phyloP scores from a whole-genome alignment of 306 rosid species.

The Prunus padus region DNA sequence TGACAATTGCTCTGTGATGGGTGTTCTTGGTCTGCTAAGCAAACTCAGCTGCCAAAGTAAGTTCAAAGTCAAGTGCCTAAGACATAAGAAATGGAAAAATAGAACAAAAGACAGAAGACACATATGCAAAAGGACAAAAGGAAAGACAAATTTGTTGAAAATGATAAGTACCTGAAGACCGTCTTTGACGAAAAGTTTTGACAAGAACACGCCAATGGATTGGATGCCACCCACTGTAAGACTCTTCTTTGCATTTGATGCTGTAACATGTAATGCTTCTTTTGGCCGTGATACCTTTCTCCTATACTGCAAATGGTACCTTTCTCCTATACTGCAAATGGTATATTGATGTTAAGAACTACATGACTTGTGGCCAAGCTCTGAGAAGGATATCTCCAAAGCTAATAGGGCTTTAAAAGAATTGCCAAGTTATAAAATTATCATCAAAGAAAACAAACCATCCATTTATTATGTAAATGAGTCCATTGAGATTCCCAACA shows the following conservation, averaged over 20 bases:
- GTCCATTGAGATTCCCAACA: neutral
- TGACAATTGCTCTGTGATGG: slow-evolving; percentile 51
- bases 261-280: slow-evolving; percentile 53
- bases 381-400: neutral
- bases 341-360: neutral
- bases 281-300: slow-evolving; percentile 54
- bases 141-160: neutral
- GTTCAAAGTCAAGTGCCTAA: neutral
- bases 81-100: too few relatives aligned
- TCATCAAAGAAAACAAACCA: neutral
- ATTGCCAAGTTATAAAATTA: too few relatives aligned
- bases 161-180: slow-evolving; percentile 53
- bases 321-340: slow-evolving; percentile 38
- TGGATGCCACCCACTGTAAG: slow-evolving; percentile 55
- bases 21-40: neutral
- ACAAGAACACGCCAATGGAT: too few relatives aligned
- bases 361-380: neutral
- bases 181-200: slow-evolving; percentile 29
- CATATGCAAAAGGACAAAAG: neutral
- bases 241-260: slow-evolving; percentile 62
- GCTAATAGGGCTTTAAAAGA: neutral
- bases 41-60: slow-evolving; percentile 55
- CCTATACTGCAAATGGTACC: slow-evolving; percentile 45
- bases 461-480: neutral
- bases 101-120: too few relatives aligned